Conservation (phyloP, 169 alveolate species). For the Prorocentrum cordatum region DNA sequence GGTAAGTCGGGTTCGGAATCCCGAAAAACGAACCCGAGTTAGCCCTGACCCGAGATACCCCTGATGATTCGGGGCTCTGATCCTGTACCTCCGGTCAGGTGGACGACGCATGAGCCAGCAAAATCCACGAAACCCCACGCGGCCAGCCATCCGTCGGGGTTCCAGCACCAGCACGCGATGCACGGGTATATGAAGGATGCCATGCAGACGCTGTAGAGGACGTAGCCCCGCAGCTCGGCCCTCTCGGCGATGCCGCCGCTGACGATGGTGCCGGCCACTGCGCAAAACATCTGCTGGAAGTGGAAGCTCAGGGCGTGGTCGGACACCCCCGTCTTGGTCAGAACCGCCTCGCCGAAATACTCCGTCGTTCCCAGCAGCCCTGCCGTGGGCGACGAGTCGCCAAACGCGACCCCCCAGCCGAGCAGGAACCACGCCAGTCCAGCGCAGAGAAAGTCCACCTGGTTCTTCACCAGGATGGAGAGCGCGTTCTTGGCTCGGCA, state of each 20-base stretch:
- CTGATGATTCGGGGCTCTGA: too few species aligned
- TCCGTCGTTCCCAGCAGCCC: neutral
- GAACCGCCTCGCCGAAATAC: neutral
- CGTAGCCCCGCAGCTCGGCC: neutral
- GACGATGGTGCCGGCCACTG: conserved; percentile 1
- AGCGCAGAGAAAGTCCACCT: neutral
- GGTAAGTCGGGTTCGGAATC: too few species aligned
- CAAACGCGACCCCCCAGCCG: conserved; percentile 8
- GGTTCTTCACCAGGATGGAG: neutral
- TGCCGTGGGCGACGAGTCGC: neutral
- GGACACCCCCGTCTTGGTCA: neutral
- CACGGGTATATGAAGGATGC: neutral
- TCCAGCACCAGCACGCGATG: neutral
- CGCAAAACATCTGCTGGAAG: neutral
- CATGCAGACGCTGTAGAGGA: neutral
- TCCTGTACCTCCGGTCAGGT: neutral
- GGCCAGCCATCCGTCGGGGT: neutral
- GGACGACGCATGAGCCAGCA: neutral
- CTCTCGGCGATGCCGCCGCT: conserved; percentile 17
- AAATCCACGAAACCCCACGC: neutral
- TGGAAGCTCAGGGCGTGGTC: neutral
- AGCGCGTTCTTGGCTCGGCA: neutral
- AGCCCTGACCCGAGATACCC: too few species aligned
- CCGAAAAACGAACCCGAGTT: too few species aligned
- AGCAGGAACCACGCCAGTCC: neutral